Evolutionary conservation across 345 rosid species (phyloP).

Genomic region (Camelina hispida): DNA sequence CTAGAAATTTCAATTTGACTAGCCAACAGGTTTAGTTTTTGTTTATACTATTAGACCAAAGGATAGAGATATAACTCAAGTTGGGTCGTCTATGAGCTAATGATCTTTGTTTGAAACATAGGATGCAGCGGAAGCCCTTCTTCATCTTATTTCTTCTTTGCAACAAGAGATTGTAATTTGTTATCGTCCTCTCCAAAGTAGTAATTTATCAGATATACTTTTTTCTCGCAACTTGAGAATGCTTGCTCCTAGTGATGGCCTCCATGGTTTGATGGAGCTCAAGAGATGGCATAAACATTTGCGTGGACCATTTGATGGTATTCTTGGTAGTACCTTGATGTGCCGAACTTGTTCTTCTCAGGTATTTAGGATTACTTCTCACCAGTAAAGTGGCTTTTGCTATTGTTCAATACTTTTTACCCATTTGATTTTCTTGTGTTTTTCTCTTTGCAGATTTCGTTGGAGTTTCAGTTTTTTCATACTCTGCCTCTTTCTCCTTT

Average conservation of each 20-base stretch:
- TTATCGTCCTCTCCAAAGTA: slow-evolving; percentile 53
- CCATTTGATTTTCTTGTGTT: not conserved
- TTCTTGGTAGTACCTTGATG: slow-evolving; percentile 68
- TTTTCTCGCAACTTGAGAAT: slow-evolving; percentile 57
- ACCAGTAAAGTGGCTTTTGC: not conserved
- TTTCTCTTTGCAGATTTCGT: slow-evolving; percentile 62
- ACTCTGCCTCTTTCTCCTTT: slow-evolving; percentile 74
- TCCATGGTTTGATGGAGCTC: slow-evolving; percentile 51
- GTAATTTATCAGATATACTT: slow-evolving; percentile 53
- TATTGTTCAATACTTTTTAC: slow-evolving; percentile 1
- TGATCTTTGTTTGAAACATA: slow-evolving; percentile 39
- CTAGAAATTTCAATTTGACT: slow-evolving; percentile 67
- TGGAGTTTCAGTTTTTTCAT: slow-evolving; percentile 87
- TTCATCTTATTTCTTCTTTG: slow-evolving; percentile 75
- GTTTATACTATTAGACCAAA: not conserved
- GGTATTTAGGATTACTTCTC: slow-evolving; percentile 36
- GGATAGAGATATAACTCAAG: not conserved
- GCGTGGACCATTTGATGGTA: slow-evolving; percentile 92
- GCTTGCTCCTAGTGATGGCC: slow-evolving; percentile 45
- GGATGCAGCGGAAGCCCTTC: slow-evolving; percentile 97
- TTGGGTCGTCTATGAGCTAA: slow-evolving; percentile 3
- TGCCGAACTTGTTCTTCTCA: slow-evolving; percentile 80
- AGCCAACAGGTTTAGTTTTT: slow-evolving; percentile 70
- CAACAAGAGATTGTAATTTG: slow-evolving; percentile 69
- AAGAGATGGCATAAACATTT: slow-evolving; percentile 81